Evolutionary conservation across 768 basidiomycete genomes (phyloP).

Genomic region (Rubroboletus satanas): DNA sequence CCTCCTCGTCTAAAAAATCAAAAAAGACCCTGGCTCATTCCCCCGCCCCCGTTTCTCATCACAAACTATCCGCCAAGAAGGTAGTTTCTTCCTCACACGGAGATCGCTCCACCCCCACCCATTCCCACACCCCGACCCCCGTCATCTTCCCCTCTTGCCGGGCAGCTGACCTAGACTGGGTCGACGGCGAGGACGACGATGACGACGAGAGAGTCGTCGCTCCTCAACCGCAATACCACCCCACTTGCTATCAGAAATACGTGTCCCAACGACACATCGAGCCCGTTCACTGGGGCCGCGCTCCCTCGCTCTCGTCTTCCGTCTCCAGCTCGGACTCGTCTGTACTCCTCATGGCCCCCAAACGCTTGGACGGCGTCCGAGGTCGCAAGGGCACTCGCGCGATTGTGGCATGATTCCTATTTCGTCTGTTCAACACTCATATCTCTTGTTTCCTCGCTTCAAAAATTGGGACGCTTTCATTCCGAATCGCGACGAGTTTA

Average conservation of each 20-base stretch:
- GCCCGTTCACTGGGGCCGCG: constrained; percentile 16
- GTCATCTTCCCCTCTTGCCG: constrained; percentile 34
- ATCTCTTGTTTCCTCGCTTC: constrained; percentile 1
- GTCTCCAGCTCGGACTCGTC: constrained; percentile 27
- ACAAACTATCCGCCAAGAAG: constrained; percentile 14
- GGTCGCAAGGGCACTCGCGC: constrained; percentile 14
- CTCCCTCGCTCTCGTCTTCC: constrained; percentile 18
- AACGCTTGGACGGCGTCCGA: constrained; percentile 10
- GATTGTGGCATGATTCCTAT: constrained; percentile 14
- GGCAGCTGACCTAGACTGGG: constrained; percentile 28
- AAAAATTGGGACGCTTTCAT: constrained; percentile 23
- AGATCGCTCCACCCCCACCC: constrained; percentile 18
- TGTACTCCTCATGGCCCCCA: constrained; percentile 31
- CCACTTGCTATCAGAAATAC: constrained; percentile 12
- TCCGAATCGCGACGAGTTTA: constrained; percentile 12
- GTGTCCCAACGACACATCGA: constrained; percentile 7
- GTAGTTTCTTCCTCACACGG: neutral
- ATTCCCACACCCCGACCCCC: constrained; percentile 30
- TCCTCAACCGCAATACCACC: constrained; percentile 21
- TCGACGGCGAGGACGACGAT: constrained; percentile 20
- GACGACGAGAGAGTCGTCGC: constrained; percentile 18
- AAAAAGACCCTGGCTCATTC: constrained; percentile 13
- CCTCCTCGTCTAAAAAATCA: constrained; percentile 18
- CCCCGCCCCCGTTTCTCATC: constrained; percentile 12
- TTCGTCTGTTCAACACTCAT: neutral